Conservation (phyloP, 352 stramenopile species). For the Pythium graminicola region DNA sequence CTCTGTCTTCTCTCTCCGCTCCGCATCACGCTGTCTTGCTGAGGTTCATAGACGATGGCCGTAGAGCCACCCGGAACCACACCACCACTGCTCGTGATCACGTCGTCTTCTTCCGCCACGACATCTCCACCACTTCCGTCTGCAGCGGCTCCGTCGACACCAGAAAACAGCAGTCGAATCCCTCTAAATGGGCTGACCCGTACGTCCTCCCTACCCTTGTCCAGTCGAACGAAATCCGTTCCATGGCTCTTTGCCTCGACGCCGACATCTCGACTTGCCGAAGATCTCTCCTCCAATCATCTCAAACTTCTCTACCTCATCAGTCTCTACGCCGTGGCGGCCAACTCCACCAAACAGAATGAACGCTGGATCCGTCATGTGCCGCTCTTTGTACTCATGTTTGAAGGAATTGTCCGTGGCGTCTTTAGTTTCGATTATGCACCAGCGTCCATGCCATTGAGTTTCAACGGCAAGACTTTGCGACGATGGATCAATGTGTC, state of each 20-base stretch:
- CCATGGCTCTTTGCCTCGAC: conserved; percentile 4
- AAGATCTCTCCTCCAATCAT: conserved; percentile 82
- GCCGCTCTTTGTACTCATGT: conserved; percentile 88
- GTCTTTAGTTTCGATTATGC: conserved; percentile 63
- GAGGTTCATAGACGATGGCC: conserved; percentile 13
- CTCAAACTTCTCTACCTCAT: conserved; percentile 73
- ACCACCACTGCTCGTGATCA: conserved; percentile 8
- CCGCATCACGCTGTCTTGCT: not conserved
- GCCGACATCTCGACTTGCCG: conserved; percentile 12
- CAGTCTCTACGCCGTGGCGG: conserved; percentile 80
- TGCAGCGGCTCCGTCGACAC: not conserved
- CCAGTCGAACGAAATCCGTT: conserved; percentile 13
- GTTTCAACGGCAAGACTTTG: conserved; percentile 40
- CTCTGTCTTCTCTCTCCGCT: not conserved
- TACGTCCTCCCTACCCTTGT: conserved; percentile 2
- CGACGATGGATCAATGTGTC: conserved; percentile 65
- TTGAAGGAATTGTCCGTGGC: conserved; percentile 52
- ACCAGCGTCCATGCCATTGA: conserved; percentile 45
- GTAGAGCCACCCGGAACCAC: conserved; percentile 13
- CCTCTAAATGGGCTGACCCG: no score
- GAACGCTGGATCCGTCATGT: conserved; percentile 93
- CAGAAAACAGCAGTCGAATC: no score
- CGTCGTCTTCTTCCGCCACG: not conserved
- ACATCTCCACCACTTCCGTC: not conserved
- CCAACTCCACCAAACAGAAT: conserved; percentile 70